These are phyloP conservation scores for Leccinellum rugosiceps DNA, from an alignment of 768 basidiomycete species.

Conservation along the genomic window DNA sequence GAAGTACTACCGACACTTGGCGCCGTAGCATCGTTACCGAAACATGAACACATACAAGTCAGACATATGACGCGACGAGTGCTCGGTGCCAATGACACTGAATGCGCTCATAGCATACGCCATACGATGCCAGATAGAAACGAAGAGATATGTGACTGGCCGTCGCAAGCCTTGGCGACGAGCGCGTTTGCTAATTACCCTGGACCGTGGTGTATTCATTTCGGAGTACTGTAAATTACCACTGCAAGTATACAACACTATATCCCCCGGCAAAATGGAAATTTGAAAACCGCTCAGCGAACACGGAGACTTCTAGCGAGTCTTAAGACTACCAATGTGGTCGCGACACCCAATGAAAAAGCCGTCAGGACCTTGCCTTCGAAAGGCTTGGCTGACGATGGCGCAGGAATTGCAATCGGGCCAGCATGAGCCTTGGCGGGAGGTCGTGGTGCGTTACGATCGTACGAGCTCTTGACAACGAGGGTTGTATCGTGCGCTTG, in stretches of 20 bases:
- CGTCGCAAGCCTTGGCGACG: not conserved
- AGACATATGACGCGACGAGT: no score
- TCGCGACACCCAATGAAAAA: constrained; percentile 30
- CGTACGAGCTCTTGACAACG: constrained; percentile 20
- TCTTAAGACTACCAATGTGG: constrained; percentile 13
- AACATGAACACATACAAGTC: no score
- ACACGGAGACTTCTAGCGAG: constrained; percentile 5
- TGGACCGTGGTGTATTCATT: not conserved
- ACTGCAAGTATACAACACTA: not conserved
- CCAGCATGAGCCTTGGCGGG: not conserved
- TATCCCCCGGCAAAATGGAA: not conserved
- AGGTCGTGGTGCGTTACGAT: constrained; percentile 12
- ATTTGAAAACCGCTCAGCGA: not conserved
- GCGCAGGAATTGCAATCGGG: not conserved
- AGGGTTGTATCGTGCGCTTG: constrained; percentile 25
- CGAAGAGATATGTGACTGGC: no score
- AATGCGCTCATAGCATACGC: no score
- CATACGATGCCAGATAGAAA: no score
- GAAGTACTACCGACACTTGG: not conserved
- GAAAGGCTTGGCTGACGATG: not conserved
- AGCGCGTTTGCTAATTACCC: not conserved
- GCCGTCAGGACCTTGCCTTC: constrained; percentile 19
- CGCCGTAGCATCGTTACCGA: no score
- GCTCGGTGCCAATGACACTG: no score
- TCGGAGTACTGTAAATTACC: not conserved